Percentiles rank a stretch among this genome's conserved stretches.
These are phyloP conservation scores for Verticillium nubilum DNA, from an alignment of 2,329 filamentous ascomycete species.

Conservation along the genomic window DNA sequence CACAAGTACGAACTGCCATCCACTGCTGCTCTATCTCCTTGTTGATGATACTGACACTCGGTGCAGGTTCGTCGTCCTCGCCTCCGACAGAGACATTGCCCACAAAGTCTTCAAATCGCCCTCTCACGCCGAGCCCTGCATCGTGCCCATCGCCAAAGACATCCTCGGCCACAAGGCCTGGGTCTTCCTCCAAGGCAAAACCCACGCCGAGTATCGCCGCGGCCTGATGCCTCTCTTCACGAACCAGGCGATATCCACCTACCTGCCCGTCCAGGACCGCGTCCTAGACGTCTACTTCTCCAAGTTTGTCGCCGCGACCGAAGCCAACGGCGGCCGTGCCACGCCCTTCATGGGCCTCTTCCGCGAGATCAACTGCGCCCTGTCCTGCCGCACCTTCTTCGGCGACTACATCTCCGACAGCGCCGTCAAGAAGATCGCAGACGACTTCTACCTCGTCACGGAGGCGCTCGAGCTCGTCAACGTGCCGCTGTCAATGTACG, in stretches of 20 bases:
- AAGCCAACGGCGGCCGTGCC: constrained; percentile 45
- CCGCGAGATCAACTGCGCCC: constrained; percentile 71
- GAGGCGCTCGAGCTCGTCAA: constrained; percentile 77
- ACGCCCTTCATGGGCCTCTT: constrained; percentile 66
- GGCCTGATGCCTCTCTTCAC: constrained; percentile 72
- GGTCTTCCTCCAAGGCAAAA: constrained; percentile 74
- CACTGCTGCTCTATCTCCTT: not conserved
- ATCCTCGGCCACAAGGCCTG: constrained; percentile 68
- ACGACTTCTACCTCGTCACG: constrained; percentile 75
- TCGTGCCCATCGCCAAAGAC: constrained; percentile 71
- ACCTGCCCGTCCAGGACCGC: constrained; percentile 68
- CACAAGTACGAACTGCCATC: constrained; percentile 57
- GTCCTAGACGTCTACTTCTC: constrained; percentile 68
- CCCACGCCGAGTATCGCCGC: constrained; percentile 72
- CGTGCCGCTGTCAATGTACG: constrained; percentile 62
- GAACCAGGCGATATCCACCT: constrained; percentile 62
- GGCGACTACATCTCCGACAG: constrained; percentile 72
- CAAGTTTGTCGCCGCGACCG: constrained; percentile 58
- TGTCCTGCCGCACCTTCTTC: constrained; percentile 75
- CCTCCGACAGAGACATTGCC: constrained; percentile 70
- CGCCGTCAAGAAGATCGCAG: constrained; percentile 66
- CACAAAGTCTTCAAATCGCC: constrained; percentile 81
- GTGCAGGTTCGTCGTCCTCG: constrained; percentile 70
- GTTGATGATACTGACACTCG: constrained; percentile 2
- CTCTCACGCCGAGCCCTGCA: constrained; percentile 67